Evolutionary conservation across 495 filamentous ascomycete species (phyloP), one percentile per base, ranked within the genome.

Genomic region (Aspergillus homomorphus): DNA sequence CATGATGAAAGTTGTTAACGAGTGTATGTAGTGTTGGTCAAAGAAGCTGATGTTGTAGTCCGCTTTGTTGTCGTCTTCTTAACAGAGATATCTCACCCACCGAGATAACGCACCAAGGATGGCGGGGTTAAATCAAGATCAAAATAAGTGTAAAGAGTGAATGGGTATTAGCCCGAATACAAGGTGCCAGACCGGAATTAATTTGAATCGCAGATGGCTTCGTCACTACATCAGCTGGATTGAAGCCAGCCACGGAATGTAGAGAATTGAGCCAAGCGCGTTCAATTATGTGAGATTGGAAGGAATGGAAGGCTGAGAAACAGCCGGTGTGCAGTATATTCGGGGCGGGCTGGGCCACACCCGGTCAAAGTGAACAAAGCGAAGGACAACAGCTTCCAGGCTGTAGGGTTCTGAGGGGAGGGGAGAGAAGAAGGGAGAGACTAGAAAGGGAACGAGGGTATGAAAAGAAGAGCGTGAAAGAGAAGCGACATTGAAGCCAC

Each of bases 361-460:
- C 57, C 59, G 68, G 50, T 44, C 21, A 46, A 62, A 33, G 30
- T 43, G 1, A 42, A 65, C 66, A 69, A 75, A 76, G 10, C 66
- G 72, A 76, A 71, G 67, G 73, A 68, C 70, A 69, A 71, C 73
- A 70, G 62, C 66, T 68, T 60, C 69, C 59, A 68, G 65, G 62
- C 61, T 56, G 57, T 59, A 54, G 43, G 26, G 42, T 42, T 58
- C 54, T 56, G 51, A 33, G 56, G 41, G 20, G 53, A 59, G 54
- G n/a, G 50, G 33, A 21, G 26, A 18, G 30, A 54, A 18, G 51
- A 53, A 58, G 45, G 43, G 44, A 57, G 49, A 46, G 48, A 30
- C 26, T 30, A 30, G 26, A 4, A 30, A 30, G 10, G 26, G 26
- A 30, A 30, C 10, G 26, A 30, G 10, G 26, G 10, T 30, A 45